phyloP scores from a whole-genome alignment of 441 rosid species.

The Adansonia madagascariensis region DNA sequence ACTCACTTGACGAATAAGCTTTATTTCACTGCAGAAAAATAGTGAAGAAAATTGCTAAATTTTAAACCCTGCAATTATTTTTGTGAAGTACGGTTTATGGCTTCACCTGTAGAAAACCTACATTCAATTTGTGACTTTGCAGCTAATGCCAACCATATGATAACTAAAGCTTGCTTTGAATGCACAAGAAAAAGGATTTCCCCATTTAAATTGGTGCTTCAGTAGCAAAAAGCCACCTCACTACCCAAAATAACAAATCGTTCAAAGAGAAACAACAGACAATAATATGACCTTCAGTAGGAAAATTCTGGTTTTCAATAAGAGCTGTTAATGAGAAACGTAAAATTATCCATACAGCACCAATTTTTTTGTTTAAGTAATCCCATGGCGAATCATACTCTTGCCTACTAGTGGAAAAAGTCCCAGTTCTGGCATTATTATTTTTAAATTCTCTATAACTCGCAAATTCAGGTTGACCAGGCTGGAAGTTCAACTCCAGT shows the following conservation, averaged over 20 bases:
- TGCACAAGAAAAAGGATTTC: too few relatives aligned
- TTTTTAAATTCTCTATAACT: not conserved
- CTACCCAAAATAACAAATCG: not conserved
- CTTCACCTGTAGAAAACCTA: too few relatives aligned
- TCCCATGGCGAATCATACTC: not conserved
- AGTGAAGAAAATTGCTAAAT: too few relatives aligned
- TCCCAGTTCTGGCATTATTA: not conserved
- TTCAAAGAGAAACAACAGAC: not conserved
- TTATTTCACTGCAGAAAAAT: too few relatives aligned
- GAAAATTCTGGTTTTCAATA: not conserved
- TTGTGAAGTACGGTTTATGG: too few relatives aligned
- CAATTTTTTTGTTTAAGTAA: not conserved
- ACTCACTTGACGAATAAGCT: too few relatives aligned
- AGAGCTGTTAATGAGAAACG: not conserved
- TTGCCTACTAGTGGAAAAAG: not conserved
- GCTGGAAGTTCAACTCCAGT: not conserved
- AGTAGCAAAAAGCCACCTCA: not conserved
- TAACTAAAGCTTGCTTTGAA: too few relatives aligned
- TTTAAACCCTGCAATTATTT: too few relatives aligned
- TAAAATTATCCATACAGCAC: slow-evolving; percentile 5
- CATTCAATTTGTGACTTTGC: too few relatives aligned
- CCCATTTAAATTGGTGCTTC: not conserved
- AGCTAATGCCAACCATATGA: too few relatives aligned
- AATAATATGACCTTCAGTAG: not conserved
- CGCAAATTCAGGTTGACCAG: not conserved